Base-by-base conservation (phyloP, 192 early-diverging fungal genomes). In the Gaertneriomyces semiglobifer region DNA sequence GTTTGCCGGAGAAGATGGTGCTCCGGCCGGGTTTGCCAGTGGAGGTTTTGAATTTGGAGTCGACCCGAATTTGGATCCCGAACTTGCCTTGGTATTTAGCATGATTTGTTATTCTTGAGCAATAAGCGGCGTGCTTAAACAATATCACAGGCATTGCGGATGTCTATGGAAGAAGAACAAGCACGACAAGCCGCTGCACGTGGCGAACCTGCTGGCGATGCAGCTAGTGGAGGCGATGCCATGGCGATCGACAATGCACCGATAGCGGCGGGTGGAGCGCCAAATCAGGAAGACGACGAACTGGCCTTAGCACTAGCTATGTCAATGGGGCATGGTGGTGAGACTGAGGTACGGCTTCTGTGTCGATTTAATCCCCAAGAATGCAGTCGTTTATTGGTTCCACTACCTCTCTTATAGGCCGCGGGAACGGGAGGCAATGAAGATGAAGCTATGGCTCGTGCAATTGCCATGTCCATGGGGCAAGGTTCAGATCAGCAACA, bases 151-250 rank as follows among this genome's bases (percentile, higher is more conserved):
- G 94, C 95, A 1, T 73, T 98, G 58, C 87, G 93, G 64, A 97
- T 98, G 78, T 97, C 95, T 19, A 74, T 97, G 80, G 93, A 95
- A 71, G 96, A 98, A 75, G 96, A 97, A 67, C 86, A 88, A 52
- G 94, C 93, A 41, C 85, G 96, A 71, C 95, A 95, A 62, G 89
- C 88, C 48, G 81, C 86, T 43, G 18, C 71, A 33, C 63, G 62
- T 39, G 68, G 73, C 18, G 71, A 39, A 14, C 14, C 19, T 20
- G 62, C 46, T 18, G 44, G 53, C 12, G 40, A 20, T 14, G 40
- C 44, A 6, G 11, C 66, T 11, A 47, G 53, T 41, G 76, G 57
- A 19, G 57, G 58, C 4, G 78, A 70, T 45, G 58, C 72, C 3
- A 77, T 79, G 72, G 75, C 74, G 19, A 79, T 76, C 51, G 77